Base-by-base conservation (phyloP, 2,329 filamentous ascomycete genomes). In the Uncinocarpus reesii region DNA sequence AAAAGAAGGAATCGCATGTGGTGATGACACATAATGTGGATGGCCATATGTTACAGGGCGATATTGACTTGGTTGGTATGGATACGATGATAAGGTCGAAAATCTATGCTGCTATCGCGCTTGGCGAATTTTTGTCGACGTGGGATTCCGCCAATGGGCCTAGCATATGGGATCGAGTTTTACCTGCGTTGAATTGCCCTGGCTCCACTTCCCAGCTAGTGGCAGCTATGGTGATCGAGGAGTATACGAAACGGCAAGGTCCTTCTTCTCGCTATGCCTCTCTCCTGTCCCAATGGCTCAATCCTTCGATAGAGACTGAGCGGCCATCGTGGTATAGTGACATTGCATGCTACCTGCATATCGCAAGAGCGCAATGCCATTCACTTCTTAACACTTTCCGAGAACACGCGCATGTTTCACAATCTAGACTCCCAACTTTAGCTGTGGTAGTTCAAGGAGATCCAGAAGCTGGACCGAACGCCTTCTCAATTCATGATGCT, bases 41-140 rank as follows among this genome's bases (percentile, higher is more conserved):
- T 63, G 92, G 89, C 7, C 89, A 94, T 57, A 95, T 98, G 83
- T 88, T 98, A 72, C 86, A 90, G 62, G 92, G 93, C 44, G 93
- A 98, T 59, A 83, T 96, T 40, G 93, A 98, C 61, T 74, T 98
- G 35, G 89, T 98, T 21, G 89, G 92, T 26, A 78, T 84, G 58
- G 92, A 98, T 52, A 82, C 82, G 5, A 79, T 98, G 65, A 80
- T 96, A 42, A 81, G 90, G 52, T 95, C 89, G 6, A 85, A 90
- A 56, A 83, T 93, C n/a, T 84, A 80, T 51, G 86, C 89, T 10
- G 86, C 90, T 16, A 81, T 78, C 60, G 92, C 92, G 2, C 80
- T 98, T 65, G 92, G 90, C 28, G 77, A 86, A 55, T 76, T 93
- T 35, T 85, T 98, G 71, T 80, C 83, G 13, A 68, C 81, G 31